Conservation (phyloP, 768 basidiomycete species). For the Lyophyllum decastes region DNA sequence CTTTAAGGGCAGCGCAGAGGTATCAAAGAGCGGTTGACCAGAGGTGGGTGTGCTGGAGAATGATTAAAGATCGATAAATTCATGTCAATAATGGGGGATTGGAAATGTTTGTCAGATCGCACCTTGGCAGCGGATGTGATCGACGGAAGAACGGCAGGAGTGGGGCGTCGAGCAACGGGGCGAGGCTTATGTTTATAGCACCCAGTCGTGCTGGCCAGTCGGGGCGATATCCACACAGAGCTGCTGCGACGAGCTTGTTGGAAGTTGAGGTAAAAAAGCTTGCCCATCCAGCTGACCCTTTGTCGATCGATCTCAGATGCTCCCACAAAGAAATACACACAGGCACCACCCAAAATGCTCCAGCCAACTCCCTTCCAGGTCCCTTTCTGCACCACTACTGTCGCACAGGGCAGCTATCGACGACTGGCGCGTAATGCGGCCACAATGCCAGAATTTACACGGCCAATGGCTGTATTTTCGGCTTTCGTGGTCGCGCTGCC, state of each 20-base stretch:
- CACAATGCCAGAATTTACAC: neutral
- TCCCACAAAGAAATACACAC: constrained; percentile 9
- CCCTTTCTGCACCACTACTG: neutral
- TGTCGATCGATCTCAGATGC: constrained; percentile 25
- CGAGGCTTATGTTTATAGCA: neutral
- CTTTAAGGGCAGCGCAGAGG: neutral
- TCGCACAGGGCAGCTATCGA: neutral
- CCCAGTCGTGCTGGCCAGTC: no score
- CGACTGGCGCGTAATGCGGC: neutral
- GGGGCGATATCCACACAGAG: neutral
- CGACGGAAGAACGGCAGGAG: constrained; percentile 15
- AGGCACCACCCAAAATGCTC: constrained; percentile 1
- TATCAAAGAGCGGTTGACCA: neutral
- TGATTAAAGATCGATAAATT: constrained; percentile 12
- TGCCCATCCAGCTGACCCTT: constrained; percentile 13
- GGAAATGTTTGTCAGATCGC: constrained; percentile 20
- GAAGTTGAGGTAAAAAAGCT: constrained; percentile 13
- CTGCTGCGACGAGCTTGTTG: neutral
- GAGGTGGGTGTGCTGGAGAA: constrained; percentile 1
- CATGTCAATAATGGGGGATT: constrained; percentile 16
- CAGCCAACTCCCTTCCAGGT: neutral
- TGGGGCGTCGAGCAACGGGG: neutral
- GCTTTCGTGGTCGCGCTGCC: neutral
- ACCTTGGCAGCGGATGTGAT: constrained; percentile 28
- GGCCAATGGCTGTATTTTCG: neutral